phyloP scores from a whole-genome alignment of 306 rosid genomes.

The Hippophae gyantsensis region DNA sequence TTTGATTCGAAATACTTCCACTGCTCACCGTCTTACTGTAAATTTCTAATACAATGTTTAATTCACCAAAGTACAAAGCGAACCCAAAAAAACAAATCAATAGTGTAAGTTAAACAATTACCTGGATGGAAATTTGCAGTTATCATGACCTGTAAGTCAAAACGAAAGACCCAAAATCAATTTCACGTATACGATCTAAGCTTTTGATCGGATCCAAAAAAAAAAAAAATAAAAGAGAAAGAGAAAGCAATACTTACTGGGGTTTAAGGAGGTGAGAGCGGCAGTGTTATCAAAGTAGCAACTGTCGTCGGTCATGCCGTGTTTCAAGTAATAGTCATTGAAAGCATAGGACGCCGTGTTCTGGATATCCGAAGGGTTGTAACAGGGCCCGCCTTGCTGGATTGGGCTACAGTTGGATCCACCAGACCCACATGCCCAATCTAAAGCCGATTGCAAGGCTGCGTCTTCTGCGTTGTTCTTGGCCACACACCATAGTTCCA shows the following conservation, averaged over 20 bases:
- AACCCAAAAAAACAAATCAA: no score
- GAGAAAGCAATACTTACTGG: conserved; percentile 36
- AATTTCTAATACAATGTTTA: no score
- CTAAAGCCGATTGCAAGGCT: conserved; percentile 53
- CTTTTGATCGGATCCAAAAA: no score
- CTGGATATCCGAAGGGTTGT: conserved; percentile 44
- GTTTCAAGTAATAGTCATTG: conserved; percentile 63
- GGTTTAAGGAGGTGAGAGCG: conserved; percentile 66
- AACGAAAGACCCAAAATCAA: no score
- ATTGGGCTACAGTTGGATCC: conserved; percentile 72
- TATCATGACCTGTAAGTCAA: conserved; percentile 54
- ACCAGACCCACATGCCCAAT: conserved; percentile 87
- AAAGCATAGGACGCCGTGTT: conserved; percentile 78
- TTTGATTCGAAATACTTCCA: no score
- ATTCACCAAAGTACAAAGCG: no score
- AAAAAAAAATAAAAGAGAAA: no score
- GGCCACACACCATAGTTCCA: conserved; percentile 93
- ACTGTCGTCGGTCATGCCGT: conserved; percentile 62
- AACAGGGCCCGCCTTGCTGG: conserved; percentile 74
- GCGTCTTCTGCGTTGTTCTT: conserved; percentile 87
- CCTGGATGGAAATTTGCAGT: conserved; percentile 84
- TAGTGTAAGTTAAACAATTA: conserved; percentile 9
- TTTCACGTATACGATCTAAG: no score
- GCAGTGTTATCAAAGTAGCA: conserved; percentile 69
- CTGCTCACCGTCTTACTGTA: no score